Base-by-base conservation (phyloP, 306 rosid genomes). In the Oemleria cerasiformis region DNA sequence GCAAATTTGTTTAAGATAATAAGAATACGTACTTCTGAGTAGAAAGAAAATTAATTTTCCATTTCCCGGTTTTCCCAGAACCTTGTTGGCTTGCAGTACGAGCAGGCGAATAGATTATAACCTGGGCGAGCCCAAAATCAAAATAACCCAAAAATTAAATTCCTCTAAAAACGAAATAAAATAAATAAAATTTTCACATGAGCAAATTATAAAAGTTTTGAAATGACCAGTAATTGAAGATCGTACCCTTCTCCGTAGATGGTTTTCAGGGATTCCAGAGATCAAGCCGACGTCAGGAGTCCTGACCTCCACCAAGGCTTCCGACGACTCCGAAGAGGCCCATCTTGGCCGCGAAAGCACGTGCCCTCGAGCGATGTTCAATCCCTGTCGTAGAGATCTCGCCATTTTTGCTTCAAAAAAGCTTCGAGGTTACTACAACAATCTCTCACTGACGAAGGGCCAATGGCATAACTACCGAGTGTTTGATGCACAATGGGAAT, bases 1-100 rank as follows among this genome's bases (percentile, higher is more conserved):
- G 74, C 65, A 70, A 14, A 70, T 15, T 15, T 55, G 65, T 20
- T 48, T 43, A 70, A 43, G 23, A 42, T n/a, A 21, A 41, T 2
- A 42, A 21, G 12, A 30, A 57, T 25, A 70, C 85, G 59, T 65
- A 81, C 84, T 80, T 75, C 44, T 75, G 80, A 7, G 78, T 75
- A 17, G 80, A 80, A 44, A 75, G 36, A 64, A 80, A 80, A 80
- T 80, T 54, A 75, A 77, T 68, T 64, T 63, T 77, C 85, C 73
- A 81, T 57, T 59, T 77, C 72, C 79, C 76, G 58, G 69, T 55
- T 57, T 81, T 77, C 12, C 79, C 74, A 56, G 76, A 77, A 63
- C 79, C 79, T 69, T 73, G 82, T n/a, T 81, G 79, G 53, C 79
- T 45, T 13, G 82, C 82, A 19, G 85, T 73, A 63, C 81, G 65